A percentile compares a stretch with the other conserved stretches of the same genome.
Evolutionary conservation across 306 rosid genomes (phyloP).

Genomic region (Pueraria montana): DNA sequence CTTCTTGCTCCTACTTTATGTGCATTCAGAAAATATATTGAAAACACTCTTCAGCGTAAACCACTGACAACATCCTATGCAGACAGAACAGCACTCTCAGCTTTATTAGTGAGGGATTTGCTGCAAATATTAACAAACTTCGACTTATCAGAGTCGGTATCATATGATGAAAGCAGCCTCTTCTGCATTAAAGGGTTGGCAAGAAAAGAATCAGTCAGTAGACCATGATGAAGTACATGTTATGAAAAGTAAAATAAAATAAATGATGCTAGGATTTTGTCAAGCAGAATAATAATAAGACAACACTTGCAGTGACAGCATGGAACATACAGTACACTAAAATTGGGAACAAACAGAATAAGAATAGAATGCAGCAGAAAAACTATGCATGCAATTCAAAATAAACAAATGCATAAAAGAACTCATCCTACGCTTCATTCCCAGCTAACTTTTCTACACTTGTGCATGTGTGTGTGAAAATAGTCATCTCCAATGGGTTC

Average conservation of each 20-base stretch:
- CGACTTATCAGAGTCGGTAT: conserved; percentile 50
- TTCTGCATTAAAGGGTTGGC: conserved; percentile 56
- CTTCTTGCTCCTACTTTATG: conserved; percentile 15
- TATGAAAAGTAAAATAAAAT: conserved; percentile 22
- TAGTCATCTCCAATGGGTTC: neutral
- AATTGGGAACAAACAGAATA: too few relatives aligned
- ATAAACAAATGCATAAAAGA: too few relatives aligned
- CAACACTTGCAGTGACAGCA: too few relatives aligned
- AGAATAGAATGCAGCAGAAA: too few relatives aligned
- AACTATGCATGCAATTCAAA: too few relatives aligned
- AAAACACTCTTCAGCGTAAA: conserved; percentile 12
- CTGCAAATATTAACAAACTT: conserved; percentile 48
- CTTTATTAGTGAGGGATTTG: conserved; percentile 51
- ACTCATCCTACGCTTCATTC: too few relatives aligned
- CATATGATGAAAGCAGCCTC: conserved; percentile 70
- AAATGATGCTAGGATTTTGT: neutral
- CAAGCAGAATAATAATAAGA: neutral
- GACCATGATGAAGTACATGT: neutral
- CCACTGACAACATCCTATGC: conserved; percentile 50
- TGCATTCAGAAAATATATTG: conserved; percentile 29
- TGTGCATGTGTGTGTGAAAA: neutral
- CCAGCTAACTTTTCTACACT: too few relatives aligned
- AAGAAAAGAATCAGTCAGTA: conserved; percentile 7
- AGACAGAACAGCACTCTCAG: conserved; percentile 71
- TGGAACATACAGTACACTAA: too few relatives aligned